Conservation (phyloP, 306 rosid genomes). For the Purshia tridentata region DNA sequence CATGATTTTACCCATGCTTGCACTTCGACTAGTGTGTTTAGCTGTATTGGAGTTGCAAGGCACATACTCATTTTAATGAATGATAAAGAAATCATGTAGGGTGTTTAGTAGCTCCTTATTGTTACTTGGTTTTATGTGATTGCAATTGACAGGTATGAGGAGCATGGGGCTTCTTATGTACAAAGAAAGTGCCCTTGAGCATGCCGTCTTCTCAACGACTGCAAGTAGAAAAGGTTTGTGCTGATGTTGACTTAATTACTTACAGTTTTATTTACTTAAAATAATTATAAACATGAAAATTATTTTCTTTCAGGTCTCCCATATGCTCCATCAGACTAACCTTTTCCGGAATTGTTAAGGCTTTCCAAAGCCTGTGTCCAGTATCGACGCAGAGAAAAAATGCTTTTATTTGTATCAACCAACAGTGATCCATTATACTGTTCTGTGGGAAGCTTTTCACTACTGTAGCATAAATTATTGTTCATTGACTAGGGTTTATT, state of each 20-base stretch:
- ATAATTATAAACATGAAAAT: neutral
- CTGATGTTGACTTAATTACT: neutral
- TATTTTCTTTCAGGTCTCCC: slow-evolving; percentile 4
- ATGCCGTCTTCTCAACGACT: neutral
- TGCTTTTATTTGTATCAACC: neutral
- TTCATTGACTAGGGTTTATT: neutral
- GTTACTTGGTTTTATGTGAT: neutral
- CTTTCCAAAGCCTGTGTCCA: neutral
- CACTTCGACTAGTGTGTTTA: neutral
- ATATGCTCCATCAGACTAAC: neutral
- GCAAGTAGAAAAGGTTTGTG: slow-evolving; percentile 22
- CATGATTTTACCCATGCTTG: neutral
- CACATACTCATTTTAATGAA: too few species aligned
- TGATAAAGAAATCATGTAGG: neutral
- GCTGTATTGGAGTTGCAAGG: neutral
- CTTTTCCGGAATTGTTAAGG: neutral
- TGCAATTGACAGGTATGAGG: slow-evolving; percentile 72
- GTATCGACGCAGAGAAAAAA: neutral
- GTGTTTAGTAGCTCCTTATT: neutral
- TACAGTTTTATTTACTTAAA: neutral
- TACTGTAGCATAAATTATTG: neutral
- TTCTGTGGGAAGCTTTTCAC: neutral
- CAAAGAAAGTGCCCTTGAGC: slow-evolving; percentile 90
- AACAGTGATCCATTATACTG: neutral
- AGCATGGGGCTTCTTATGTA: slow-evolving; percentile 94